Evolutionary conservation across 495 filamentous ascomycete species (phyloP).

Genomic region (Lindgomyces ingoldianus): DNA sequence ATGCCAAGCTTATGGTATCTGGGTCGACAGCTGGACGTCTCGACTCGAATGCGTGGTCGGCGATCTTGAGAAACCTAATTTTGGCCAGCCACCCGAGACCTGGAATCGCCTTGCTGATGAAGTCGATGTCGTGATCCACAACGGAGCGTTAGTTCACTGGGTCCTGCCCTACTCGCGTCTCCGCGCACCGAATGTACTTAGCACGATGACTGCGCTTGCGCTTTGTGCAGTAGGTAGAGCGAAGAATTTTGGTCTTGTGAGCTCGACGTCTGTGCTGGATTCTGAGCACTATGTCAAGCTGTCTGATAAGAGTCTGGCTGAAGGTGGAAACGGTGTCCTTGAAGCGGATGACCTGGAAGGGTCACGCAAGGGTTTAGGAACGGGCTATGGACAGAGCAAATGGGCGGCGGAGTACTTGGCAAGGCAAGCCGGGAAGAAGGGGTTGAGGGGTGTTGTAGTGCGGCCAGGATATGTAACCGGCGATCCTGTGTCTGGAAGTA

Average conservation of each 20-base stretch:
- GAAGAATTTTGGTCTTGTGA: constrained; percentile 81
- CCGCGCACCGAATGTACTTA: constrained; percentile 74
- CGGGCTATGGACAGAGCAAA: constrained; percentile 91
- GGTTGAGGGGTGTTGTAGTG: constrained; percentile 73
- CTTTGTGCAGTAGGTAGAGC: constrained; percentile 76
- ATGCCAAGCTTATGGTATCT: constrained; percentile 74
- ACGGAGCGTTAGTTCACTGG: constrained; percentile 89
- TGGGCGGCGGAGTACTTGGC: constrained; percentile 81
- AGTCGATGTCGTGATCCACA: constrained; percentile 84
- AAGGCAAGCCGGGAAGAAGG: constrained; percentile 74
- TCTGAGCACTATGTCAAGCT: constrained; percentile 75
- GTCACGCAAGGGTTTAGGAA: constrained; percentile 65
- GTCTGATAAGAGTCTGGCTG: constrained; percentile 60
- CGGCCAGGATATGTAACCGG: constrained; percentile 87
- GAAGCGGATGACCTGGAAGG: constrained; percentile 70
- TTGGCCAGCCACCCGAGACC: constrained; percentile 64
- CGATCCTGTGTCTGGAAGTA: constrained; percentile 64
- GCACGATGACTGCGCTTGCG: constrained; percentile 73
- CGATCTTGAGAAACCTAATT: constrained; percentile 67
- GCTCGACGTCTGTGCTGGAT: constrained; percentile 82
- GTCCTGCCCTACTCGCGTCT: constrained; percentile 77
- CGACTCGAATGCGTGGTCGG: constrained; percentile 69
- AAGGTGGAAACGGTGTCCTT: constrained; percentile 56
- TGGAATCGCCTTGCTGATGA: constrained; percentile 66
- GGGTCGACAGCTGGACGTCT: constrained; percentile 67